Evolutionary conservation across 768 basidiomycete species (phyloP).

Genomic region (Peribolospora kevripleyi): DNA sequence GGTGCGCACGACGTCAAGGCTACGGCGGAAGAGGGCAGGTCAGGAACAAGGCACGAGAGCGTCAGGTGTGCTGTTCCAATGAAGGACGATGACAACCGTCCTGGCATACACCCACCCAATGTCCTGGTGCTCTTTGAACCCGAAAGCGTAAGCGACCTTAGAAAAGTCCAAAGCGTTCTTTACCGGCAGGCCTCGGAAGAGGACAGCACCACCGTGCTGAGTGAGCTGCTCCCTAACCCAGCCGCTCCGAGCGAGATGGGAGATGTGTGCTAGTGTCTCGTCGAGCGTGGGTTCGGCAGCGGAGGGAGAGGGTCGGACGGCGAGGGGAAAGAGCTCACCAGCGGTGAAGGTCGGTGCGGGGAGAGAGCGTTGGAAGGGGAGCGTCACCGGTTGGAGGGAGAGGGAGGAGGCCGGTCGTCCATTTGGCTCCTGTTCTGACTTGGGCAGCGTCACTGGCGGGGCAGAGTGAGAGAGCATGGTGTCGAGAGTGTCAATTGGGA

Average conservation of each 20-base stretch:
- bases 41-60: not conserved
- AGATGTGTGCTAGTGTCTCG: not conserved
- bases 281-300: not conserved
- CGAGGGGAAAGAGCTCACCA: not conserved
- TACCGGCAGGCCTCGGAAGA: conserved; percentile 1
- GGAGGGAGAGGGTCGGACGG: not conserved
- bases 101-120: no score
- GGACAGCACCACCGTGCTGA: not conserved
- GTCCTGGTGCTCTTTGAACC: not conserved
- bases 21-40: not conserved
- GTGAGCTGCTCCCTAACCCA: not conserved
- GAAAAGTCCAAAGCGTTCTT: not conserved
- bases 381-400: no score
- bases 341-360: not conserved
- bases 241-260: not conserved
- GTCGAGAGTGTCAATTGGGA: no score
- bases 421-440: no score
- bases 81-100: no score
- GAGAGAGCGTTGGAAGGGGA: not conserved
- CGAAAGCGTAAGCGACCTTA: not conserved
- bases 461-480: no score
- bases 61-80: not conserved
- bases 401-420: no score
- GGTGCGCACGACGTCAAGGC: conserved; percentile 2
- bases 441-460: no score